Base-by-base conservation (phyloP, 2,329 filamentous ascomycete genomes). In the Colletotrichum liaoningense region DNA sequence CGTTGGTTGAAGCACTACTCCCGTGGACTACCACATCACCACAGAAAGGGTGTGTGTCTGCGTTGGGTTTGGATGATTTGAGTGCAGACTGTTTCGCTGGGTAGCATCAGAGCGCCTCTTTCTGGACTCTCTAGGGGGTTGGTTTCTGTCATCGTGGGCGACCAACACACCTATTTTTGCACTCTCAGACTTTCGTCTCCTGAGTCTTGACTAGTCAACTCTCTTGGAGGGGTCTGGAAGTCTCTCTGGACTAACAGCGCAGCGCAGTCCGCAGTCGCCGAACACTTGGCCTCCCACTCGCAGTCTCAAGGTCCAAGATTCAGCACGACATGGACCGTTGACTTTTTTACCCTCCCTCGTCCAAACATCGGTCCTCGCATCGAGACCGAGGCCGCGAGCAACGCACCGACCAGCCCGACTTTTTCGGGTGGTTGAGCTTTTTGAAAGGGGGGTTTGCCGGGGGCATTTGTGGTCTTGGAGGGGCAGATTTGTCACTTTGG, bases 101-200 rank as follows among this genome's bases (percentile, higher is more conserved):
- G 67, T 65, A 26, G 57, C 70, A 70, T 73, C 70, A 65, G 70
- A 73, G 70, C 70, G 67, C 46, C 52, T 46, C 52, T 26, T 46
- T n/a, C 42, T 7, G 42, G 42, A 9, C 2, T 46, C 42, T 46
- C 42, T n/a, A 42, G 42, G 19, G 16, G 42, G 30, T 46, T 46
- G 42, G 19, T n/a, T 22, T 28, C 22, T 56, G 38, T 57, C 54
- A 46, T 19, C 4, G 24, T 30, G 16, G n/a, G 64, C 58, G 35
- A 26, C 57, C 26, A 52, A 38, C 22, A 46, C 54, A 69, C 58
- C 64, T 64, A 59, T 69, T 35, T 72, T 72, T 69, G 59, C 69
- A 69, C n/a, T 55, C 49, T 54, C 65, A 54, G 59, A 30, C 69
- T 63, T 22, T 24, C 12, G 14, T 52, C 26, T 52, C 19, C 46